These are phyloP conservation scores for Malus hybrid DNA, from an alignment of 331 rosid genomes.

Conservation along the genomic window DNA sequence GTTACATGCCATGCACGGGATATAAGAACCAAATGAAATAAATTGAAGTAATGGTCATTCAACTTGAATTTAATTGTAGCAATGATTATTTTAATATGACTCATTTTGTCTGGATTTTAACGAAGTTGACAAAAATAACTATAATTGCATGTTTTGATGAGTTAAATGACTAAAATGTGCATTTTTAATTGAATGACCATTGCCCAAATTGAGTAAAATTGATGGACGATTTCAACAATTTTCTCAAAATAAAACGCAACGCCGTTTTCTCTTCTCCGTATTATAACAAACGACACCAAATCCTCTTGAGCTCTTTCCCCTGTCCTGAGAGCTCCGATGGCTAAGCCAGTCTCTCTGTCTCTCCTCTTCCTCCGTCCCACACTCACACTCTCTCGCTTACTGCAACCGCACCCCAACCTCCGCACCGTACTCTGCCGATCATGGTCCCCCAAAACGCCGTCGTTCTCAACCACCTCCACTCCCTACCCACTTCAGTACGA, in stretches of 20 bases:
- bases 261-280: neutral
- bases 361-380: conserved; percentile 23
- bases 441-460: conserved; percentile 4
- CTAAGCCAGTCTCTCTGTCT: conserved; percentile 29
- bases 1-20: too few relatives aligned
- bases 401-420: conserved; percentile 11
- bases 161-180: fast-evolving
- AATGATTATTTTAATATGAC: too few relatives aligned
- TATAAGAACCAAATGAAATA: too few relatives aligned
- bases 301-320: neutral
- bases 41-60: too few relatives aligned
- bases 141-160: too few relatives aligned
- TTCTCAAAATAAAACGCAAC: neutral
- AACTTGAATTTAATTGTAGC: too few relatives aligned
- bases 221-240: too few relatives aligned
- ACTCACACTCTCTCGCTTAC: conserved; percentile 13
- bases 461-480: conserved; percentile 46
- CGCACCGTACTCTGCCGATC: conserved; percentile 3
- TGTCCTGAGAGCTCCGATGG: conserved; percentile 17
- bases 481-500: conserved; percentile 88
- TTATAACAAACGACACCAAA: neutral
- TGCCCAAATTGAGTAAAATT: too few relatives aligned
- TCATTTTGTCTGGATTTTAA: too few relatives aligned
- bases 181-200: fast-evolving
- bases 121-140: too few relatives aligned